phyloP scores from a whole-genome alignment of 2,329 filamentous ascomycete genomes.

The Chaetomium sp. region DNA sequence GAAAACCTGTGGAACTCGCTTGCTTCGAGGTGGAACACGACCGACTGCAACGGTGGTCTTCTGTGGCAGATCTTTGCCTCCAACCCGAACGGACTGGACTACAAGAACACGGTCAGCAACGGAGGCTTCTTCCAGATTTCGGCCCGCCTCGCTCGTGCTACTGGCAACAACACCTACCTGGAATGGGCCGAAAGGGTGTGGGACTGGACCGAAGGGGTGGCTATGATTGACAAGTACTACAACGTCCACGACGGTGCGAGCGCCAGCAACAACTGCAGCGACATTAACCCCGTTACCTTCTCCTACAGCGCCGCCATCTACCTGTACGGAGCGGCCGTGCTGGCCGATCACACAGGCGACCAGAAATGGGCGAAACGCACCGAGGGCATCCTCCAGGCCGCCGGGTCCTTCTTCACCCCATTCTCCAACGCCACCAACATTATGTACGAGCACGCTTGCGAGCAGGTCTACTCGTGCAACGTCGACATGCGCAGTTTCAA shows the following conservation, averaged over 20 bases:
- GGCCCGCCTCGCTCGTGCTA: conserved; percentile 65
- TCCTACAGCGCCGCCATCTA: conserved; percentile 61
- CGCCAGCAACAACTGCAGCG: conserved; percentile 46
- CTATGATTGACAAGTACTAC: conserved; percentile 50
- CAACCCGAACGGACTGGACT: conserved; percentile 68
- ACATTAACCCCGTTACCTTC: conserved; percentile 51
- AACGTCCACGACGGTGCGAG: conserved; percentile 59
- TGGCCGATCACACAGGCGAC: conserved; percentile 55
- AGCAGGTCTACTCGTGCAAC: conserved; percentile 50
- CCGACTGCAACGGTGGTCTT: conserved; percentile 63
- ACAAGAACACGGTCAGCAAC: conserved; percentile 79
- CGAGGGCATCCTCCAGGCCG: conserved; percentile 44
- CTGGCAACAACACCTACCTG: conserved; percentile 57
- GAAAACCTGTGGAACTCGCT: conserved; percentile 69
- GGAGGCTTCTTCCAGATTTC: conserved; percentile 78
- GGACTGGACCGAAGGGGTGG: conserved; percentile 54
- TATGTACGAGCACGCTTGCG: conserved; percentile 63
- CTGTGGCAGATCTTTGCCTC: conserved; percentile 74
- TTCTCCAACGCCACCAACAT: conserved; percentile 48
- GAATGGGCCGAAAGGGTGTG: conserved; percentile 63
- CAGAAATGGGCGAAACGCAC: conserved; percentile 49
- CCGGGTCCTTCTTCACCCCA: conserved; percentile 47
- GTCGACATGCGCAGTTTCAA: conserved; percentile 63
- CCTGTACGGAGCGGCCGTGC: conserved; percentile 56
- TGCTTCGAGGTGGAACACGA: conserved; percentile 61